Base-by-base conservation (phyloP, 176 grass and related monocot species). In the Tuctoria greenei region DNA sequence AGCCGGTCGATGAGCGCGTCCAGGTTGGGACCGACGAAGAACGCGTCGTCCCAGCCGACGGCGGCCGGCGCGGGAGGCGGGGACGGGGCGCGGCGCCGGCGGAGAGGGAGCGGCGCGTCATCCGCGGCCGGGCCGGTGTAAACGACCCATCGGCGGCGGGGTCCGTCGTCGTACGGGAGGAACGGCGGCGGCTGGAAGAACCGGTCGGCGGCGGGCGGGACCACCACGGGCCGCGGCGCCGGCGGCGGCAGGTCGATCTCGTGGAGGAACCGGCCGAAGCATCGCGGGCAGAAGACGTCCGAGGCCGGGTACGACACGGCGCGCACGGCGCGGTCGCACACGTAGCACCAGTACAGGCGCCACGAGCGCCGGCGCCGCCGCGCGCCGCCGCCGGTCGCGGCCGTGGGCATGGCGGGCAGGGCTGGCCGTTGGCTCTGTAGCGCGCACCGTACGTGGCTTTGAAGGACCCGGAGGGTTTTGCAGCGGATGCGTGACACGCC, bases 261-360 rank as follows among this genome's bases (percentile, higher is more conserved):
- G 72, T 90, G 92, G n/a, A 94, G 85, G 83, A 94, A 94, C 3
- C 76, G 78, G 37, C 92, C 92, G 51, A 88, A 86, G 75, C 92
- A 94, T 61, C 92, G 80, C 27, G 92, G 82, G 65, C 92, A 94
- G 76, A 86, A 74, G 54, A 94, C 78, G 59, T 94, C 88, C 20
- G 85, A 79, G 50, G 80, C n/a, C 5, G 88, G 74, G 61, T 75
- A 84, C 70, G 90, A 90, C 34, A 87, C 85, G 80, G 89, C 87
- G 73, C 88, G 90, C 62, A 93, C 75, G 50, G 93, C 70, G 57
- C 83, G 88, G 73, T 64, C 66, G 82, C 93, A 97, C 79, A 88
- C 91, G 67, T 94, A 94, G 82, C 95, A 94, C 81, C 89, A 98
- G 82, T 86, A 94, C 60, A 98, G 44, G 25, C 86, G 82, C 75